These are phyloP conservation scores for Botryotinia calthae DNA, from an alignment of 2,329 filamentous ascomycete species.

Conservation along the genomic window DNA sequence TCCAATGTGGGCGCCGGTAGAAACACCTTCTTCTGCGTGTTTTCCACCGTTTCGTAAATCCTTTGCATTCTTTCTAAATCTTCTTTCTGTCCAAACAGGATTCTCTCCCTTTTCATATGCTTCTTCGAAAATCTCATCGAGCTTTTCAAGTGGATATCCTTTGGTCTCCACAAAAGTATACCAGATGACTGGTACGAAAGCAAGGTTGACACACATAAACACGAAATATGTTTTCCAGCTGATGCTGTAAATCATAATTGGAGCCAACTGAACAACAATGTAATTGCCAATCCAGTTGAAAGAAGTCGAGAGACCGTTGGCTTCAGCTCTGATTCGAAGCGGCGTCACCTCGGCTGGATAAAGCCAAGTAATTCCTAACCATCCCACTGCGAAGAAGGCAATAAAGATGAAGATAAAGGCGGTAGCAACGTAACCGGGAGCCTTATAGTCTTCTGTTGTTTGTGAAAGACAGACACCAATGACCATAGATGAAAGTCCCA, in stretches of 20 bases:
- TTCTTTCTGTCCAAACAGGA: conserved; percentile 16
- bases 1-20: not conserved
- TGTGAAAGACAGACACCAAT: conserved; percentile 46
- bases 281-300: conserved; percentile 57
- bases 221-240: conserved; percentile 39
- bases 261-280: conserved; percentile 54
- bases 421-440: conserved; percentile 36
- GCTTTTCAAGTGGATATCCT: conserved; percentile 17
- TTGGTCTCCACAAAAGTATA: conserved; percentile 19
- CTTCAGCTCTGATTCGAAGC: conserved; percentile 52
- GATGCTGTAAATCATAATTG: conserved; percentile 40
- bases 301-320: conserved; percentile 51
- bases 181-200: conserved; percentile 14
- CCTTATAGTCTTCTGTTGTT: conserved; percentile 47
- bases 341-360: conserved; percentile 58
- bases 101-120: conserved; percentile 20
- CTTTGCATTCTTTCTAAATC: conserved; percentile 13
- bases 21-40: not conserved
- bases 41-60: not conserved
- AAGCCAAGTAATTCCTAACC: conserved; percentile 52
- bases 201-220: conserved; percentile 26
- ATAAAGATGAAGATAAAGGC: conserved; percentile 50
- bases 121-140: conserved; percentile 18
- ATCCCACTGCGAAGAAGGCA: conserved; percentile 52
- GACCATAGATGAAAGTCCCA: conserved; percentile 60